Conservation (phyloP, 345 rosid species). For the Euclidium syriacum region DNA sequence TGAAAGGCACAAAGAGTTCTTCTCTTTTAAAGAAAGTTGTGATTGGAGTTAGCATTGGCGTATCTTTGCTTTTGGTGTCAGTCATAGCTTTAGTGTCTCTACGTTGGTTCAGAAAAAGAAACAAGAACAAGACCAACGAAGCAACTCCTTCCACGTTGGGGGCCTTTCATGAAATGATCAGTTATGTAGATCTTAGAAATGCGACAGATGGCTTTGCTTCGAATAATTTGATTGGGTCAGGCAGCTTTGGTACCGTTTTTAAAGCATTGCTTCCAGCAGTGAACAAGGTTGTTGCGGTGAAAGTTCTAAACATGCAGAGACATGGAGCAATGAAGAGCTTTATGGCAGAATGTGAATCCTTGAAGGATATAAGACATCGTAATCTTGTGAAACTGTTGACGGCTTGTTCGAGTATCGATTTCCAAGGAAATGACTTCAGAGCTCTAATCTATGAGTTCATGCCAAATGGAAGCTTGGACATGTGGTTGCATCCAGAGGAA, state of each 20-base stretch:
- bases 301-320: constrained; percentile 30
- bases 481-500: constrained; percentile 27
- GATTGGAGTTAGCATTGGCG: not conserved
- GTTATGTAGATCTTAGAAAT: not conserved
- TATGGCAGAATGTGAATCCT: constrained; percentile 34
- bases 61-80: not conserved
- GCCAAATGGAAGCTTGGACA: constrained; percentile 41
- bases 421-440: constrained; percentile 38
- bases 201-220: constrained; percentile 14
- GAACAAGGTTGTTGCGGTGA: constrained; percentile 13
- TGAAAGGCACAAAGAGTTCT: not conserved
- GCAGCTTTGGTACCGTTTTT: constrained; percentile 21
- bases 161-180: not conserved
- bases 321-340: constrained; percentile 38
- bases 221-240: constrained; percentile 11
- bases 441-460: constrained; percentile 41
- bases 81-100: not conserved
- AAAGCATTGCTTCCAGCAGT: not conserved
- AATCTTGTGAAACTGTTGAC: constrained; percentile 40
- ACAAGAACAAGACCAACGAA: not conserved
- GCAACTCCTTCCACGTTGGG: not conserved
- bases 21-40: not conserved
- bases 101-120: not conserved
- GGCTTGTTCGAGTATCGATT: constrained; percentile 41
- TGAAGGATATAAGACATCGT: constrained; percentile 36